Percentiles rank a stretch among this genome's conserved stretches.
These are phyloP conservation scores for Xylogone sp. DNA, from an alignment of 2,329 filamentous ascomycete species.

Conservation along the genomic window DNA sequence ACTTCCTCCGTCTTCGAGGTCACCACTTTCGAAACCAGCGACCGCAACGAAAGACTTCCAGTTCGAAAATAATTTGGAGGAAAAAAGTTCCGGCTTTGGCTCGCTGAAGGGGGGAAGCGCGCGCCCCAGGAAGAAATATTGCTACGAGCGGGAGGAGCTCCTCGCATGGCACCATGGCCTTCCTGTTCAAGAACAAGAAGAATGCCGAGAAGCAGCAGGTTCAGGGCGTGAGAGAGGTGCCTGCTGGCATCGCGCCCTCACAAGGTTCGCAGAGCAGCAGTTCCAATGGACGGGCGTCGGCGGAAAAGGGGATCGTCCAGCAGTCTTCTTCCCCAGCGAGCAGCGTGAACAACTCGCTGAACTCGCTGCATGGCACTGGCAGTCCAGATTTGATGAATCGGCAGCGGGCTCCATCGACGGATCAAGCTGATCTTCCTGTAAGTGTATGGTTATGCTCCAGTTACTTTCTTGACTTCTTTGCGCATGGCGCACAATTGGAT, in stretches of 20 bases:
- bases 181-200: slow-evolving; percentile 81
- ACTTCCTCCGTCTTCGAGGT: background rate
- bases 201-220: slow-evolving; percentile 58
- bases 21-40: background rate
- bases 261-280: slow-evolving; percentile 47
- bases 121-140: background rate
- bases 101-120: background rate
- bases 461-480: background rate
- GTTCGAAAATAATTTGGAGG: background rate
- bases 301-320: slow-evolving; percentile 50
- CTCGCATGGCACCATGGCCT: slow-evolving; percentile 59
- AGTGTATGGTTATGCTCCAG: slow-evolving; percentile 23
- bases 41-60: background rate
- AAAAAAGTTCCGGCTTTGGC: background rate
- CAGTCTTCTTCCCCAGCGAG: slow-evolving; percentile 65
- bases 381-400: slow-evolving; percentile 44
- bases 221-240: slow-evolving; percentile 32
- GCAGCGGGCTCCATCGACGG: slow-evolving; percentile 47
- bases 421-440: slow-evolving; percentile 33
- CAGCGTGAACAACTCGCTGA: slow-evolving; percentile 48
- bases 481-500: background rate
- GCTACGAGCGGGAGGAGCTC: slow-evolving; percentile 5
- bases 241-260: slow-evolving; percentile 22
- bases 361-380: slow-evolving; percentile 53
- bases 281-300: slow-evolving; percentile 33